Base-by-base conservation (phyloP, 2,329 filamentous ascomycete species). In the Epichloe aotearoae region DNA sequence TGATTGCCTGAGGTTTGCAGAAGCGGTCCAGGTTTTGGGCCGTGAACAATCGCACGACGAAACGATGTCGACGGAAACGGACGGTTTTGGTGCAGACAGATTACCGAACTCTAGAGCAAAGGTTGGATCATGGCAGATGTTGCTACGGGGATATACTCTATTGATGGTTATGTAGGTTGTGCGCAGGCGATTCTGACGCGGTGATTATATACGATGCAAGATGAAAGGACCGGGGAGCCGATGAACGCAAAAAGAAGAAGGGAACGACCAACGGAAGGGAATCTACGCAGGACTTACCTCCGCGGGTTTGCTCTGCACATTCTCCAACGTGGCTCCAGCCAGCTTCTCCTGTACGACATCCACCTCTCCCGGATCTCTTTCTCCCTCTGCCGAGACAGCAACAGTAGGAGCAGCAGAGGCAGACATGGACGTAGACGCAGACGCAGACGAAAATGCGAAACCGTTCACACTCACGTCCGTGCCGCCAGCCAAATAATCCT, bases 401-500 rank as follows among this genome's bases (percentile, higher is more conserved):
- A 20, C 48, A 10, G 34, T 6, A 26, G 41, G 15, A 19, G 36
- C n/a, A 11, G 40, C 33, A 8, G 19, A 20, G 20, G 8, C 37
- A n/a, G 37, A 14, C 37, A 19, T 12, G 3, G 26, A 33, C 26
- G 47, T 23, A 2, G 37, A 17, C 3, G 20, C 12, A n/a, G 41
- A 19, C 5, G 30, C 33, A 33, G 41, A 38, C 34, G 26, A 34
- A 7, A 63, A 65, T 55, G 57, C 61, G 54, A 64, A 52, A 1
- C 66, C 66, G 42, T 57, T 60, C 52, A 67, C 54, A 55, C 68
- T 69, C 33, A 58, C 56, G 19, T 67, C 64, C 0, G 63, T 64
- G 30, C 66, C 68, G 5, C 91, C 91, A 55, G 82, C 80, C n/a
- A 98, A 74, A 61, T 91, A 95, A 53, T 82, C 78, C 70, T 98